Evolutionary conservation across 176 grass and related monocot genomes (phyloP), one percentile per base, ranked within the genome.

Genomic region (Poa annua): DNA sequence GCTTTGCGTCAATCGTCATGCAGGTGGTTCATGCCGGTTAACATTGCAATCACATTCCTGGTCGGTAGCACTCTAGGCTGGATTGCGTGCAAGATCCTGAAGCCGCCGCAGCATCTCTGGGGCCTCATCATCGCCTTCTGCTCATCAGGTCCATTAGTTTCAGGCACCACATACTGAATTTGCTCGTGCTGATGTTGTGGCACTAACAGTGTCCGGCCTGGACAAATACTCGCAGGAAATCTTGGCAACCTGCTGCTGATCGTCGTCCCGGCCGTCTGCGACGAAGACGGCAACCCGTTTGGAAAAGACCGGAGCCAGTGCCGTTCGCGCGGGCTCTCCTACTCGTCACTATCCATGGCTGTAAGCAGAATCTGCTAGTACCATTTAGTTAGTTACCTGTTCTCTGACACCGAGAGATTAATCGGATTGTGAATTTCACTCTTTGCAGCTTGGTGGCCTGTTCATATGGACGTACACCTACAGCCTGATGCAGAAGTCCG

Each of bases 11-110:
- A 42, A 14, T 29, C n/a, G 8, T 91, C 67, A 15, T 85, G 9
- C 36, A 98, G 96, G 96, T 98, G 96, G 96, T 98, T 95, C 77
- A 98, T 98, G 96, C 96, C 92, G 2, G 67, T 98, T 19, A 98
- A 98, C 65, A 88, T 95, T 62, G 91, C 45, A n/a, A 91, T 98
- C 85, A 85, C 79, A 26, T 98, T 91, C 81, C 25, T 92, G 4
- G n/a, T 72, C 13, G 96, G 96, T 29, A 80, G 87, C 44, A 20
- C 78, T 79, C 91, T 98, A 1, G 92, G 96, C 0, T 98, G 96
- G 96, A 84, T 95, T 60, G 79, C 83, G 7, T 92, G 84, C 22
- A 92, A 87, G 36, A 80, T 93, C 15, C 62, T 98, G 68, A 95
- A 77, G 33, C 86, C 93, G 24, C 87, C 91, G 8, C 66, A 11